phyloP scores from a whole-genome alignment of 2,329 filamentous ascomycete genomes.

The Zopfia rhizophila region DNA sequence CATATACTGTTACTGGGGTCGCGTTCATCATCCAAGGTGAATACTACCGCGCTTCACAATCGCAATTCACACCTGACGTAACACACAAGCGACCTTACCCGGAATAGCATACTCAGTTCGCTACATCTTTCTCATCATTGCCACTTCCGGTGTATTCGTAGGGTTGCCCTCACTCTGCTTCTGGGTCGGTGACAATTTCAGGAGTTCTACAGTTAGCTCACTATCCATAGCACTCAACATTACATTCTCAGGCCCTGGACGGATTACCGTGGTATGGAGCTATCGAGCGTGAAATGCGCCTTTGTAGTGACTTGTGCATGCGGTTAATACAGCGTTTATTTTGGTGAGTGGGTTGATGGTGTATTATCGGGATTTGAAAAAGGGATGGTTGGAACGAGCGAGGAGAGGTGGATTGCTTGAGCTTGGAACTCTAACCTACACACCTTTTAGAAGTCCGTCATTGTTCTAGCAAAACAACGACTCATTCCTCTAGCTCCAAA shows the following conservation, averaged over 20 bases:
- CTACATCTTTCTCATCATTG: conserved; percentile 10
- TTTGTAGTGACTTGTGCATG: conserved; percentile 10
- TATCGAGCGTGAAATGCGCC: no score
- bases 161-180: conserved; percentile 7
- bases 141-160: conserved; percentile 8
- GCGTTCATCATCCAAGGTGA: conserved; percentile 1
- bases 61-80: no score
- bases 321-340: conserved; percentile 6
- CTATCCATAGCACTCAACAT: conserved; percentile 14
- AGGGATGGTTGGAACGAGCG: conserved; percentile 1
- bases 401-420: no score
- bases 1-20: background rate
- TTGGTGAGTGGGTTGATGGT: background rate
- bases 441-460: no score
- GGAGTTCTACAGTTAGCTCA: background rate
- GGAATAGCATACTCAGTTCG: conserved; percentile 6
- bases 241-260: conserved; percentile 10
- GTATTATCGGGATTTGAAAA: conserved; percentile 4
- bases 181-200: conserved; percentile 12
- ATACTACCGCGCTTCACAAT: no score
- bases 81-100: conserved; percentile 6
- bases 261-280: conserved; percentile 10
- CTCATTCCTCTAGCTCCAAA: no score
- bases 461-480: no score
- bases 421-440: no score